Percentiles rank a stretch among this genome's conserved stretches.
Evolutionary conservation across 2,329 filamentous ascomycete genomes (phyloP).

Genomic region (Acarospora socialis): DNA sequence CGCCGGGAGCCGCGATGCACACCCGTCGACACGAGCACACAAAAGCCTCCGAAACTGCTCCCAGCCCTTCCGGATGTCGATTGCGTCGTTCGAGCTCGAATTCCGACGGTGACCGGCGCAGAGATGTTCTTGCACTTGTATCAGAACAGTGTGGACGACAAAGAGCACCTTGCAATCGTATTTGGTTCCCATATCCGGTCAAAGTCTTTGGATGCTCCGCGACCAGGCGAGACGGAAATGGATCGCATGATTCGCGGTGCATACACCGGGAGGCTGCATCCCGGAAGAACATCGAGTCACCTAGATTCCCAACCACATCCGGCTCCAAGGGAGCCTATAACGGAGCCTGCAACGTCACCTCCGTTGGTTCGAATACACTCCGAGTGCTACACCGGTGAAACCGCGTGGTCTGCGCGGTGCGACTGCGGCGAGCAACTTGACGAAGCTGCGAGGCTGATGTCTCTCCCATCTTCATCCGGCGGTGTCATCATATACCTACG

Average conservation of each 20-base stretch:
- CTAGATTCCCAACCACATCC: constrained; percentile 30
- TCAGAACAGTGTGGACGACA: constrained; percentile 80
- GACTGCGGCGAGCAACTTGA: constrained; percentile 97
- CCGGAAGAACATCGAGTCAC: constrained; percentile 65
- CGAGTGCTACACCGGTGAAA: constrained; percentile 97
- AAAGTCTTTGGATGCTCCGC: constrained; percentile 52
- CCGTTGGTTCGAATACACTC: constrained; percentile 91
- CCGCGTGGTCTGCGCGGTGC: constrained; percentile 92
- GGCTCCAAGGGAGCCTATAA: neutral
- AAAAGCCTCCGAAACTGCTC: constrained; percentile 56
- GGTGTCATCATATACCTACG: constrained; percentile 92
- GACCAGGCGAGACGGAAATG: constrained; percentile 68
- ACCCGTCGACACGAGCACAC: constrained; percentile 26
- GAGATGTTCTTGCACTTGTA: constrained; percentile 98
- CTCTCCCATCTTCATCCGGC: constrained; percentile 48
- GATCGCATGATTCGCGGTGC: constrained; percentile 90
- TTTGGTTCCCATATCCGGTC: constrained; percentile 78
- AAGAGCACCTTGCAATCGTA: constrained; percentile 94
- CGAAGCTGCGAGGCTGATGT: constrained; percentile 89
- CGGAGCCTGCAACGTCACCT: constrained; percentile 19
- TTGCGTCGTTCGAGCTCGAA: constrained; percentile 86
- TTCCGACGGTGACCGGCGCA: constrained; percentile 78
- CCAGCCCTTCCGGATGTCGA: constrained; percentile 69
- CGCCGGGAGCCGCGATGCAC: constrained; percentile 28
- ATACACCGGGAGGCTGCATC: constrained; percentile 76